Percentiles rank a stretch among this genome's conserved stretches.
Evolutionary conservation across 139 green algal genomes (phyloP).

Genomic region (Pleodorina starrii): DNA sequence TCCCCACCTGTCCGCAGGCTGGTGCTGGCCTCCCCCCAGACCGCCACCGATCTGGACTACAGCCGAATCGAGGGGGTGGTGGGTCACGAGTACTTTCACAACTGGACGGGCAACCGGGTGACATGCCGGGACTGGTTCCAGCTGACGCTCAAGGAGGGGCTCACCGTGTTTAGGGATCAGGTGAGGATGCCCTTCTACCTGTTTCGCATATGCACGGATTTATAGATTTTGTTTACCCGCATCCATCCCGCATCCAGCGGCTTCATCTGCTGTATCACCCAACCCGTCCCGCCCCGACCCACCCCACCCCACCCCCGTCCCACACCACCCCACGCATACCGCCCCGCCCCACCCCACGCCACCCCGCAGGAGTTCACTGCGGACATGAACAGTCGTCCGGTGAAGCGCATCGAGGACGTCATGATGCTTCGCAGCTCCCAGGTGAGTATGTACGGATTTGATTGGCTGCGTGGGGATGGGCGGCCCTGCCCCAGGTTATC

Average conservation of each 20-base stretch:
- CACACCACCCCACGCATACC: too few species aligned
- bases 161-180: slow-evolving; percentile 97
- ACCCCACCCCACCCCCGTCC: too few species aligned
- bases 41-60: slow-evolving; percentile 95
- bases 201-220: too few species aligned
- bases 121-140: slow-evolving; percentile 98
- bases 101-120: slow-evolving; percentile 93
- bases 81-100: slow-evolving; percentile 97
- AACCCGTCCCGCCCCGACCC: too few species aligned
- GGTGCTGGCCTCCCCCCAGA: slow-evolving; percentile 93
- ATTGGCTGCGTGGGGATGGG: background rate
- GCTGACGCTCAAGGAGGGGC: slow-evolving; percentile 97
- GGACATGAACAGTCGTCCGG: slow-evolving; percentile 94
- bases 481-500: too few species aligned
- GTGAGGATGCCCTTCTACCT: too few species aligned
- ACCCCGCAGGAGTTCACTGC: slow-evolving; percentile 93
- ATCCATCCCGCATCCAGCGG: too few species aligned
- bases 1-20: slow-evolving; percentile 66
- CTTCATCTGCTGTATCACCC: too few species aligned
- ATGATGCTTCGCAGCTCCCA: slow-evolving; percentile 72
- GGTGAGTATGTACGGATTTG: background rate
- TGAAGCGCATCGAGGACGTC: slow-evolving; percentile 97
- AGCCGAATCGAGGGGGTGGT: slow-evolving; percentile 92
- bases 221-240: too few species aligned
- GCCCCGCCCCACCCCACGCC: too few species aligned